phyloP scores from a whole-genome alignment of 495 filamentous ascomycete species.

The Talaromyces trachyspermus region DNA sequence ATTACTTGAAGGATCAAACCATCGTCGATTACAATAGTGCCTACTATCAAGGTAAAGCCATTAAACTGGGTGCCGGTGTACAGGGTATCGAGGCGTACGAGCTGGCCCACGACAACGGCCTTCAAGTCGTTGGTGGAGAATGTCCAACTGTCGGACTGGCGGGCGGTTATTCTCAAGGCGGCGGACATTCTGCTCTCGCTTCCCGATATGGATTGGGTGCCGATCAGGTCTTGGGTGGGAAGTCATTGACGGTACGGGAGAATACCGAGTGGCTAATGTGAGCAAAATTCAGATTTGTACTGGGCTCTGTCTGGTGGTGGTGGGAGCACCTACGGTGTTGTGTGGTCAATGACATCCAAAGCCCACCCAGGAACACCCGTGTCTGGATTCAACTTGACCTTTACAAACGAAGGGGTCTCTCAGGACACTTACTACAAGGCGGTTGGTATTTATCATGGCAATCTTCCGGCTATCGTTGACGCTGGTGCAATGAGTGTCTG shows the following conservation, averaged over 20 bases:
- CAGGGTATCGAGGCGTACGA: constrained; percentile 40
- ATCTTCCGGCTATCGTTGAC: constrained; percentile 40
- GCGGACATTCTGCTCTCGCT: constrained; percentile 50
- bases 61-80: constrained; percentile 49
- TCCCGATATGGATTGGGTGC: constrained; percentile 51
- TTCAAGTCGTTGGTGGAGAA: constrained; percentile 27
- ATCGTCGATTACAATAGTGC: not conserved
- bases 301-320: constrained; percentile 64
- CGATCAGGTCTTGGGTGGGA: constrained; percentile 56
- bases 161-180: constrained; percentile 55
- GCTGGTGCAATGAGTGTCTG: constrained; percentile 40
- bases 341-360: constrained; percentile 48
- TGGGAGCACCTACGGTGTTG: constrained; percentile 57
- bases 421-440: constrained; percentile 38
- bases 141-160: constrained; percentile 31
- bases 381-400: constrained; percentile 27
- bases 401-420: constrained; percentile 16
- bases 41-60: constrained; percentile 39
- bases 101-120: constrained; percentile 22
- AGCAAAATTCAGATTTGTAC: constrained; percentile 53
- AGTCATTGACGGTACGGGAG: constrained; percentile 46
- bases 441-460: constrained; percentile 29
- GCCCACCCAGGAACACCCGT: constrained; percentile 31
- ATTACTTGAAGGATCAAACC: constrained; percentile 40
- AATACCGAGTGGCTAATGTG: constrained; percentile 15